Evolutionary conservation across 176 grass and related monocot species (phyloP).

Genomic region (Eremochloa ophiuroides): DNA sequence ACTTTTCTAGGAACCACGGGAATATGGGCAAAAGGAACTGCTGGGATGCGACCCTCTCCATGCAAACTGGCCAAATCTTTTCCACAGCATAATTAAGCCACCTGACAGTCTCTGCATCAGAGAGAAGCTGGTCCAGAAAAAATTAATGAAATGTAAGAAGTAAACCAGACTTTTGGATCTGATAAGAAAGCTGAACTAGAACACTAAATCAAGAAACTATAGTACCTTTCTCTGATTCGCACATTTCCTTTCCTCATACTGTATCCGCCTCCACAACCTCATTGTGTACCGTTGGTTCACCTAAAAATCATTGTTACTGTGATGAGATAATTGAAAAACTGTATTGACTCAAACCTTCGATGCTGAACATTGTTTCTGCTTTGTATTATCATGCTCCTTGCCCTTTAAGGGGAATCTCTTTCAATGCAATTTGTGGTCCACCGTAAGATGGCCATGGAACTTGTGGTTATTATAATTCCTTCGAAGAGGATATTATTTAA

Average conservation of each 20-base stretch:
- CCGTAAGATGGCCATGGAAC: background rate
- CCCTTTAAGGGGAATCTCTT: background rate
- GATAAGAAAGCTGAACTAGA: background rate
- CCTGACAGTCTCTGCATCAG: conserved; percentile 93
- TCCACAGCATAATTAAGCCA: conserved; percentile 95
- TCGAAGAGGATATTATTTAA: background rate
- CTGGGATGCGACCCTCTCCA: conserved; percentile 86
- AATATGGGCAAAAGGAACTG: conserved; percentile 93
- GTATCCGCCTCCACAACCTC: conserved; percentile 59
- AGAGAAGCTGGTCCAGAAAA: conserved; percentile 62
- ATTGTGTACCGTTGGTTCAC: conserved; percentile 73
- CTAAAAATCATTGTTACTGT: conserved; percentile 34
- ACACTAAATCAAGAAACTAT: conserved; percentile 4
- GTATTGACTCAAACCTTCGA: background rate
- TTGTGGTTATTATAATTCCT: background rate
- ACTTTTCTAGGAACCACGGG: conserved; percentile 96
- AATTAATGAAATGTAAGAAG: conserved; percentile 6
- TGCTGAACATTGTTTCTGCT: background rate
- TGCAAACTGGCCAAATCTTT: conserved; percentile 95
- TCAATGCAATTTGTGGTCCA: background rate
- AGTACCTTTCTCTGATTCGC: conserved; percentile 75
- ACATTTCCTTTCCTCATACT: conserved; percentile 77
- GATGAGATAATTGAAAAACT: background rate
- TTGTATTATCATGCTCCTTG: background rate
- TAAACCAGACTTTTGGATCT: background rate